Conservation (phyloP, 1,284 basidiomycete species). For the Abortiporus biennis region DNA sequence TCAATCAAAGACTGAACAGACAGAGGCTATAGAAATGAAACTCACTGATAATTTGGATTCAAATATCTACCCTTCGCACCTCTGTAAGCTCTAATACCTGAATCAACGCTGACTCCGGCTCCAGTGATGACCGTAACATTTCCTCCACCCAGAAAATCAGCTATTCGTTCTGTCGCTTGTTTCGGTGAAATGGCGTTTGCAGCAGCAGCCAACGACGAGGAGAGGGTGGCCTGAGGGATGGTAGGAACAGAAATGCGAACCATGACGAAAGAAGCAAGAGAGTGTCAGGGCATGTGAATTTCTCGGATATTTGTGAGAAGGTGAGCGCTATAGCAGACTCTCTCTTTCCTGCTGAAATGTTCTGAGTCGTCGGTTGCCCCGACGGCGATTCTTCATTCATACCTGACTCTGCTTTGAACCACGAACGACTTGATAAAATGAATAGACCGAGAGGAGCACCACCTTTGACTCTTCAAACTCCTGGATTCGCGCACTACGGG, state of each 20-base stretch:
- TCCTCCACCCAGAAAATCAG: conserved; percentile 60
- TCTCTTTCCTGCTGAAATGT: too few species aligned
- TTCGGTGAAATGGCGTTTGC: conserved; percentile 38
- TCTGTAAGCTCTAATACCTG: conserved; percentile 85
- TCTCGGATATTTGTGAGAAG: too few species aligned
- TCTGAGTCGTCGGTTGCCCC: too few species aligned
- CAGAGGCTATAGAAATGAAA: conserved; percentile 42
- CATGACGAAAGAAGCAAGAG: too few species aligned
- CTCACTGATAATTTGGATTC: conserved; percentile 88
- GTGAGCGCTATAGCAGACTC: too few species aligned
- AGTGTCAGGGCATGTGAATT: conserved; percentile 52
- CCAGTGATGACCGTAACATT: conserved; percentile 78
- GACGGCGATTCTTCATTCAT: too few species aligned
- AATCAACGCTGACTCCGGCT: conserved; percentile 90
- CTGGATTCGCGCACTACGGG: conserved; percentile 85
- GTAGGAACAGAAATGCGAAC: conserved; percentile 79
- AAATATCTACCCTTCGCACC: conserved; percentile 81
- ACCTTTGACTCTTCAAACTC: conserved; percentile 58
- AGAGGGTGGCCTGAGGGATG: conserved; percentile 56
- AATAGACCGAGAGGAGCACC: conserved; percentile 27
- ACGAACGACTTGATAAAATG: too few species aligned
- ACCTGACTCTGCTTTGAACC: too few species aligned
- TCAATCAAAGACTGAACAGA: conserved; percentile 35
- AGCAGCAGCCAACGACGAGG: conserved; percentile 25
- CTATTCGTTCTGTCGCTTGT: conserved; percentile 60